Percentiles rank a stretch among this genome's conserved stretches.
These are phyloP conservation scores for Fusarium verticillioides DNA, from an alignment of 2,329 filamentous ascomycete species.

Conservation along the genomic window DNA sequence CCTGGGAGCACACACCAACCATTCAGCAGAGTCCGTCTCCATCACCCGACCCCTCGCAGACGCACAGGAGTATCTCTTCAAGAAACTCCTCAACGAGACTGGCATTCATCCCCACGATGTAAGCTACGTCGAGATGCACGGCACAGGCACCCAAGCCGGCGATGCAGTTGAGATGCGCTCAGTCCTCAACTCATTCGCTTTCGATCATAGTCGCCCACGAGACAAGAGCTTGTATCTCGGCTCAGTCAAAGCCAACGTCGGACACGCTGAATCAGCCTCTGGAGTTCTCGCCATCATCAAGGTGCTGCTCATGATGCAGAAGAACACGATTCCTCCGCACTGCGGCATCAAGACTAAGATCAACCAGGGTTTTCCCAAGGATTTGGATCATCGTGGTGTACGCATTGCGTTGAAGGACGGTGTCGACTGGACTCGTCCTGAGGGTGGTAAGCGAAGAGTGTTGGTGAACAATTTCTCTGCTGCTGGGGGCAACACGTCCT, in stretches of 20 bases:
- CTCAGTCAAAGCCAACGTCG: conserved; percentile 72
- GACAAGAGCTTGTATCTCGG: conserved; percentile 68
- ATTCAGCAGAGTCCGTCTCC: conserved; percentile 34
- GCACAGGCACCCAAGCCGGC: conserved; percentile 88
- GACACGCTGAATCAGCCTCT: conserved; percentile 57
- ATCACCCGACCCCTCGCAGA: conserved; percentile 71
- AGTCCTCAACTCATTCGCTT: conserved; percentile 69
- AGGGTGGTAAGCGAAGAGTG: neutral
- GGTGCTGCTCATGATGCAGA: conserved; percentile 1
- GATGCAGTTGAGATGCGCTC: conserved; percentile 86
- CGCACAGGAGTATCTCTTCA: conserved; percentile 66
- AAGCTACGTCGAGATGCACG: conserved; percentile 90
- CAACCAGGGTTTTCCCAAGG: neutral
- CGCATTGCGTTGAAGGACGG: neutral
- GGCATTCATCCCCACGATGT: conserved; percentile 81
- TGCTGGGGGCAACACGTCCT: neutral
- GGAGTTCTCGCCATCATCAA: neutral
- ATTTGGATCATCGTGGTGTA: neutral
- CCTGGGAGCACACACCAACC: conserved; percentile 36
- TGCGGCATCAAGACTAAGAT: conserved; percentile 10
- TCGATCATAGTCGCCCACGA: conserved; percentile 56
- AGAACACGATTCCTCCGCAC: conserved; percentile 36
- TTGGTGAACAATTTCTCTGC: conserved; percentile 3
- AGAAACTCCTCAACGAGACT: conserved; percentile 74
- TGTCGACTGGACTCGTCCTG: neutral